Conservation (phyloP, 495 filamentous ascomycete species). For the Talaromyces liani region DNA sequence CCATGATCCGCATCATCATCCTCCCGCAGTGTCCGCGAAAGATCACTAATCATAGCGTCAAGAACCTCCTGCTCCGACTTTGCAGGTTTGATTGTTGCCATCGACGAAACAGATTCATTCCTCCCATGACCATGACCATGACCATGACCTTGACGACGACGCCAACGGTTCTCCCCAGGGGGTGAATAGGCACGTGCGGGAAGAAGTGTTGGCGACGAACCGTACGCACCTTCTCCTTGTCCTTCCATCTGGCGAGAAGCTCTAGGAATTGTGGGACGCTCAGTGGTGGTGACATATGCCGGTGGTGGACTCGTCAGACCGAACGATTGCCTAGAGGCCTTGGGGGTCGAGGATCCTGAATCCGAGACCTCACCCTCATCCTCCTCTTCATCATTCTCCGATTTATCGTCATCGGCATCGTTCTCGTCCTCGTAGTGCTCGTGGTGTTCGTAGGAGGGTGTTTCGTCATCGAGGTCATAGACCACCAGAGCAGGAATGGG, state of each 20-base stretch:
- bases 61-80: neutral
- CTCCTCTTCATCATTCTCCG: neutral
- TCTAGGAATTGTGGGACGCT: neutral
- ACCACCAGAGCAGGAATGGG: neutral
- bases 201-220: neutral
- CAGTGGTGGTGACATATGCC: neutral
- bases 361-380: neutral
- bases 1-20: neutral
- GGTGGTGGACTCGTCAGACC: too few species aligned
- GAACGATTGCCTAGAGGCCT: neutral
- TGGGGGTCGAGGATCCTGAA: neutral
- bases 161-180: too few species aligned
- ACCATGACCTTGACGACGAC: neutral
- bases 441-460: neutral
- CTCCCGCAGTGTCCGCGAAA: neutral
- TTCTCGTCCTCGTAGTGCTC: neutral
- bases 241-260: neutral
- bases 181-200: neutral
- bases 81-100: neutral
- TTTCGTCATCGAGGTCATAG: neutral
- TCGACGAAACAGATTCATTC: neutral
- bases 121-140: neutral
- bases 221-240: too few species aligned
- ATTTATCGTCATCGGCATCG: neutral
- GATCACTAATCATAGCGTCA: neutral